Conservation (phyloP, 768 basidiomycete species). For the Suillus hirtellus region DNA sequence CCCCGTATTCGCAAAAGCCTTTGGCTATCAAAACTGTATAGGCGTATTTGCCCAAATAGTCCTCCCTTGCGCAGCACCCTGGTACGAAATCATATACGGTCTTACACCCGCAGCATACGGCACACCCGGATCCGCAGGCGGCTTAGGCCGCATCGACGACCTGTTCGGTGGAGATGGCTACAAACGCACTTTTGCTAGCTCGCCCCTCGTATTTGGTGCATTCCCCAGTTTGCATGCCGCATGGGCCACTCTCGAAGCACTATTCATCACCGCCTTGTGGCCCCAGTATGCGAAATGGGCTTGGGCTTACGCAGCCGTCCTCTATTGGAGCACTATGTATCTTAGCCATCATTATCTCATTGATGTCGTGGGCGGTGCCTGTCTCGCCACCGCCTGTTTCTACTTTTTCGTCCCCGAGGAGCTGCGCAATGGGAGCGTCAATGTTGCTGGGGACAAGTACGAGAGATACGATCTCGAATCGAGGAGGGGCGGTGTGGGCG, state of each 20-base stretch:
- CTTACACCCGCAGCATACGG: constrained; percentile 92
- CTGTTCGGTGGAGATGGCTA: constrained; percentile 79
- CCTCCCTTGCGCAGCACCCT: constrained; percentile 91
- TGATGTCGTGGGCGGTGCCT: constrained; percentile 93
- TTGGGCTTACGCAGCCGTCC: constrained; percentile 81
- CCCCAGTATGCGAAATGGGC: constrained; percentile 63
- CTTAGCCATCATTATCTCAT: constrained; percentile 98
- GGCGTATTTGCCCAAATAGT: constrained; percentile 89
- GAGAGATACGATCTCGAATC: constrained; percentile 76
- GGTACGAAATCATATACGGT: constrained; percentile 98
- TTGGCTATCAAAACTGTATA: constrained; percentile 90
- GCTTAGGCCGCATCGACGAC: constrained; percentile 88
- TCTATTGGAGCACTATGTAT: constrained; percentile 99
- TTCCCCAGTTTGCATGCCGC: constrained; percentile 94
- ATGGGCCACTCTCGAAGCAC: constrained; percentile 86
- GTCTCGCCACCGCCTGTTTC: constrained; percentile 85
- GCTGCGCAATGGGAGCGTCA: constrained; percentile 57
- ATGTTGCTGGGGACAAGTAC: constrained; percentile 56
- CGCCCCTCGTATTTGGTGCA: constrained; percentile 95
- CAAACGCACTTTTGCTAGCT: constrained; percentile 76
- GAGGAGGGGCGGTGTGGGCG: constrained; percentile 28
- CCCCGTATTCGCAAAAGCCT: constrained; percentile 81
- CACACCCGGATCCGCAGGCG: constrained; percentile 92
- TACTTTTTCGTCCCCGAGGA: constrained; percentile 86
- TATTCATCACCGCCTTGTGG: constrained; percentile 96